Base-by-base conservation (phyloP, 306 rosid species). In the Hylodesmum podocarpum region DNA sequence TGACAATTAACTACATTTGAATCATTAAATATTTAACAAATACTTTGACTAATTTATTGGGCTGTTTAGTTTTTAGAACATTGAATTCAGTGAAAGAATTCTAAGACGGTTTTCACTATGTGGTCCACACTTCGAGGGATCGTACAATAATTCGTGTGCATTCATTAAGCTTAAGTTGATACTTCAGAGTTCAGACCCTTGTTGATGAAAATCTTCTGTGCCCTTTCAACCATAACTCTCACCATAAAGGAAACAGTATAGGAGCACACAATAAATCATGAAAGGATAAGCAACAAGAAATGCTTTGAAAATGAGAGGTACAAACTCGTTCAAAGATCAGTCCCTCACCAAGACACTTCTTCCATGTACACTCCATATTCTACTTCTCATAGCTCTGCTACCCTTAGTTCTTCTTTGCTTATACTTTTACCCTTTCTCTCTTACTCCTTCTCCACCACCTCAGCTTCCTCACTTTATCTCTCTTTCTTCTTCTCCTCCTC, bases 301-400 rank as follows among this genome's bases (percentile, higher is more conserved):
- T 67, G 70, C 19, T 55, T 68, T 78, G 19, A 76, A 70, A 76
- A 92, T 89, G 96, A 84, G 72, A 28, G 37, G 64, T 27, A 13
- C 76, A 69, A 84, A 51, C 59, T 70, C 84, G 49, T 78, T 77
- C 76, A 88, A 86, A 86, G 86, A 84, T 29, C 85, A 80, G 47
- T 12, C 49, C 27, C 69, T 79, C 44, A 28, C 78, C 28, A 86
- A 65, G 49, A 88, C 51, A 71, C 62, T 90, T 75, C 64, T 88
- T 37, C 87, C 91, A 0, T 87, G 83, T 59, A 41, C 83, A 43
- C 91, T 90, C 87, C 41, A 6, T 90, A 81, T 84, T 69, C 29
- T 80, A 3, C 66, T 80, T 59, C 96, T 88, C 12, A 15, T 90
- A n/a, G 84, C 86, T 61, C 37, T 80, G 0, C 16, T 80, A 22